Evolutionary conservation across 2,329 filamentous ascomycete species (phyloP), one percentile per base, ranked within the genome.

Genomic region (Colletotrichum sp.): DNA sequence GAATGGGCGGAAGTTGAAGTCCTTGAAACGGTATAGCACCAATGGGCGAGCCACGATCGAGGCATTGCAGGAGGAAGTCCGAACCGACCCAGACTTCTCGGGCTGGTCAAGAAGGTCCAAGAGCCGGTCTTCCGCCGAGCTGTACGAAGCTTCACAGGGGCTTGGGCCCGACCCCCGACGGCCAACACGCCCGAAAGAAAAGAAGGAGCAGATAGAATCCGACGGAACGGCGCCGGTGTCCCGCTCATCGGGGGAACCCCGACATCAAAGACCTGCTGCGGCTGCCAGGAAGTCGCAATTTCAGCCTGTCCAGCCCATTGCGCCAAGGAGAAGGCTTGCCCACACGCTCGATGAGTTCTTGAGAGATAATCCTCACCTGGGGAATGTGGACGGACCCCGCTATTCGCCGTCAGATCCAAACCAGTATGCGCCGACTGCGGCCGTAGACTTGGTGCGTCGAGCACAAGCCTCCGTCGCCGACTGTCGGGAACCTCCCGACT

Each of bases 1-100:
- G 6, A 92, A 92, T 84, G 89, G 88, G 26, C 84, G 88, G 71
- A 90, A 87, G 72, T 80, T 91, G 12, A 89, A 87, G 72, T 85
- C 85, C 6, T 83, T 85, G 36, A 80, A 79, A 28, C 78, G 79
- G 13, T 85, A 84, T 71, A 80, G 81, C 64, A 60, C 77, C 26
- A 75, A 64, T 16, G 72, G 76, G 10, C 60, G 26, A 39, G 66
- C 72, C 6, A 67, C 76, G 21, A 66, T 78, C 49, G 76, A 78
- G 59, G 72, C 66, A 21, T 34, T 77, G 82, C 64, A 82, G 83
- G 76, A 81, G 78, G 52, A 78, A 75, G 13, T 70, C 77, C 5
- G 63, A 75, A 36, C 28, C 68, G 78, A 66, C 77, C 77, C 55
- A 75, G 78, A 67, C 79, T 79, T 16, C 70, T 80, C 55, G 68